Percentiles rank a stretch among this genome's conserved stretches.
Evolutionary conservation across 208 protist species (phyloP).

Genomic region (Acanthamoeba royreba): DNA sequence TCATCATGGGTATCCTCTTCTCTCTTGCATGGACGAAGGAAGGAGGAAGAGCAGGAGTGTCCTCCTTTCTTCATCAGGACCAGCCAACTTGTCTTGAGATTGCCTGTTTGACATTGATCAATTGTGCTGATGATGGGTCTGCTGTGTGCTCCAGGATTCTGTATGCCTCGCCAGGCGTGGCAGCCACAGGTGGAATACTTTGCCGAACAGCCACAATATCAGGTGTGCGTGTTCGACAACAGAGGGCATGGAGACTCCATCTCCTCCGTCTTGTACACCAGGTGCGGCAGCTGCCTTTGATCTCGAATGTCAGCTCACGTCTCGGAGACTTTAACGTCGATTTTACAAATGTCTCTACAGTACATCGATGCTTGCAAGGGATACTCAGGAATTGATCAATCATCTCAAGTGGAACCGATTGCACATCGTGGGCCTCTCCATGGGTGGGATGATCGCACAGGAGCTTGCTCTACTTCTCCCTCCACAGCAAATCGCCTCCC

Average conservation of each 20-base stretch:
- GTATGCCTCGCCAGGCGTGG: not conserved
- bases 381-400: not conserved
- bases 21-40: not conserved
- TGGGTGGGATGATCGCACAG: constrained; percentile 5
- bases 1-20: not conserved
- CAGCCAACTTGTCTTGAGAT: too few species aligned
- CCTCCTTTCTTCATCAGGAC: not conserved
- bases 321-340: too few species aligned
- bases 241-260: not conserved
- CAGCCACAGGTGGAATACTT: not conserved
- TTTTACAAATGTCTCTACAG: too few species aligned
- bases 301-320: too few species aligned
- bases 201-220: not conserved
- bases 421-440: not conserved
- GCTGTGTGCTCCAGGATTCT: not conserved
- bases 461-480: not conserved
- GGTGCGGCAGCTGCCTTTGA: too few species aligned
- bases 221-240: constrained; percentile 15
- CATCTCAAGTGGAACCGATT: not conserved
- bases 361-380: not conserved
- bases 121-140: too few species aligned
- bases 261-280: not conserved
- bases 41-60: not conserved
- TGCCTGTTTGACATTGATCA: too few species aligned
- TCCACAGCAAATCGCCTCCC: not conserved